A percentile compares a stretch with the other conserved stretches of the same genome.
Conservation (phyloP, 352 stramenopile genomes). For the Aphanomyces euteiches region DNA sequence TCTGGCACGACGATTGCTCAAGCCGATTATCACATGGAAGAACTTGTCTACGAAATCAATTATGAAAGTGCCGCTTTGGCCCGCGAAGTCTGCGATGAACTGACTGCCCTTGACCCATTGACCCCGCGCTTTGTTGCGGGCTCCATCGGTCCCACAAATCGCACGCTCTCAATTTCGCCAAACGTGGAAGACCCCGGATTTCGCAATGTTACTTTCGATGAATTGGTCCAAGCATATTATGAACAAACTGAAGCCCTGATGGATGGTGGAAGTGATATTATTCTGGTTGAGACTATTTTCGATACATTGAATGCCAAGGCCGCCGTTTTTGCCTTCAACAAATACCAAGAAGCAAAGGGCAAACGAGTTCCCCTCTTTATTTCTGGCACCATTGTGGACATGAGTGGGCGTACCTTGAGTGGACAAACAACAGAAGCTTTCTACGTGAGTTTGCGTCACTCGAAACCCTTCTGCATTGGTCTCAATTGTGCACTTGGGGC, state of each 20-base stretch:
- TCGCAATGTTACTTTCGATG: conserved; percentile 96
- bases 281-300: conserved; percentile 98
- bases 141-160: conserved; percentile 95
- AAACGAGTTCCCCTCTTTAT: conserved; percentile 94
- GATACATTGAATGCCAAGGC: conserved; percentile 97
- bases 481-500: conserved; percentile 96
- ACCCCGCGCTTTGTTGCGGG: conserved; percentile 93
- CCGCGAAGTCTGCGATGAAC: conserved; percentile 90
- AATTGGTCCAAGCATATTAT: conserved; percentile 95
- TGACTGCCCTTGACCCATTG: conserved; percentile 89
- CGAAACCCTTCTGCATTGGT: conserved; percentile 95
- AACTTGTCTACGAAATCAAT: conserved; percentile 95
- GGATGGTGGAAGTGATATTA: conserved; percentile 92
- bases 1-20: conserved; percentile 94
- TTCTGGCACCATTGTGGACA: conserved; percentile 95
- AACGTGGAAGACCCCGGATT: conserved; percentile 92
- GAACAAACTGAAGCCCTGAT: conserved; percentile 92
- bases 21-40: conserved; percentile 97
- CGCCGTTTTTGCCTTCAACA: conserved; percentile 91
- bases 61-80: conserved; percentile 89
- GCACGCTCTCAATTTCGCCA: conserved; percentile 94
- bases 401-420: conserved; percentile 94
- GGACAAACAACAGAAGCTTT: conserved; percentile 96
- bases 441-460: conserved; percentile 93
- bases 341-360: conserved; percentile 89